Evolutionary conservation across 1,284 basidiomycete species (phyloP).

Genomic region (Boletus semigastroideus): DNA sequence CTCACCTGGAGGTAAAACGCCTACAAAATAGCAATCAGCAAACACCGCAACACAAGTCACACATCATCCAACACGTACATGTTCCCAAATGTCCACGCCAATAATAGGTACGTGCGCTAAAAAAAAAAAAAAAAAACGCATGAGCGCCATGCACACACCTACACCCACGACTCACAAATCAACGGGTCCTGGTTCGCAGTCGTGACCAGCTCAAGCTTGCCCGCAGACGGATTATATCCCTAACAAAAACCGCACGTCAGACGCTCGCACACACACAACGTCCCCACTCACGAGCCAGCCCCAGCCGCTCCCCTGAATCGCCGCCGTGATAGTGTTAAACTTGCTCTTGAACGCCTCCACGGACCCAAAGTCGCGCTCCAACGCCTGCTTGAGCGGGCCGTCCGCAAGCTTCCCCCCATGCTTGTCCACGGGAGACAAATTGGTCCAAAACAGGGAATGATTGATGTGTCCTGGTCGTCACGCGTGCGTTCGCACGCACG

Average conservation of each 20-base stretch:
- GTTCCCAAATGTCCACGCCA: slow-evolving; percentile 97
- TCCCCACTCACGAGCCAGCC: slow-evolving; percentile 79
- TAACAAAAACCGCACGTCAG: slow-evolving; percentile 26
- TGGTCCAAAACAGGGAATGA: slow-evolving; percentile 98
- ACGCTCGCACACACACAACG: not conserved
- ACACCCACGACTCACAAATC: slow-evolving; percentile 48
- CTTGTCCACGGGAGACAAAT: slow-evolving; percentile 68
- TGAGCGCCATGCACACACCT: slow-evolving; percentile 7
- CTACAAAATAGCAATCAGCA: slow-evolving; percentile 32
- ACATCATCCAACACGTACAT: slow-evolving; percentile 48
- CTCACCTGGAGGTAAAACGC: slow-evolving; percentile 74
- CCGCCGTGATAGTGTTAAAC: slow-evolving; percentile 88
- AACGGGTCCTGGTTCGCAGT: slow-evolving; percentile 98
- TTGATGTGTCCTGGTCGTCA: slow-evolving; percentile 72
- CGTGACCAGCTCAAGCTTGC: slow-evolving; percentile 86
- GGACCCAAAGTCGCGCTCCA: slow-evolving; percentile 84
- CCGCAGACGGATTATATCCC: slow-evolving; percentile 71
- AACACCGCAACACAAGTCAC: slow-evolving; percentile 7
- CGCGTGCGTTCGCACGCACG: too few species aligned
- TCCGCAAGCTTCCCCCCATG: slow-evolving; percentile 68
- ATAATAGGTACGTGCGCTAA: slow-evolving; percentile 85
- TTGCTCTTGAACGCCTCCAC: slow-evolving; percentile 81
- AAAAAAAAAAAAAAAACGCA: not conserved
- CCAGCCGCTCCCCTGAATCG: slow-evolving; percentile 97
- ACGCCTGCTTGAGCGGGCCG: slow-evolving; percentile 79